Base-by-base conservation (phyloP, 768 basidiomycete genomes). In the Pisolithus marmoratus region DNA sequence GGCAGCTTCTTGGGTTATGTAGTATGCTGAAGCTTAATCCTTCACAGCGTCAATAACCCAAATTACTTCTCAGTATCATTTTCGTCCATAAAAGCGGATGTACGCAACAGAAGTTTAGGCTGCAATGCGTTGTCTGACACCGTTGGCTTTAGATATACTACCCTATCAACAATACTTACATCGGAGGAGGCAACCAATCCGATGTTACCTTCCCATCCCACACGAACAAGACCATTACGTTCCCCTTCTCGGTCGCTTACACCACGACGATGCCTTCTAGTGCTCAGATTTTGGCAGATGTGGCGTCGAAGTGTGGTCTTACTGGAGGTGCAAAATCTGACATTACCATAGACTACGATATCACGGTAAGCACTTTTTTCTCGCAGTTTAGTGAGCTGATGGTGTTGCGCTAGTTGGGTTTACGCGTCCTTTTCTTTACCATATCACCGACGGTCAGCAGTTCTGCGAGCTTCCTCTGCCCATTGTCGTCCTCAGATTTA, bases 41-140 rank as follows among this genome's bases (percentile, higher is more conserved):
- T 50, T 5, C 26, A 50, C 58, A 92, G 89, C 26, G 85, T 91
- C 50, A 71, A 72, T 62, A 93, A 93, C 60, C 90, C 90, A 26
- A 92, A 92, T 64, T 90, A 81, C 68, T 90, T 93, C 62, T 67
- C 77, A 8, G 84, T 87, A 9, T 75, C 74, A 19, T 77, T 93
- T 65, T 76, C 77, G 49, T 76, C 77, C 51, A 79, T 93, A 56
- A 72, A 77, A 41, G 84, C 83, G 4, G 67, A 84, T 38, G 85
- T 85, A 65, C 48, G 64, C 40, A 23, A 27, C 38, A 36, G 17
- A 20, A 19, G 7, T 67, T 54, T 0, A 19, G 45, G 8, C 23
- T 8, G 38, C 2, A 40, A 20, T 23, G 37, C n/a, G 6, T 45
- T 29, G 49, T 27, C 38, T 61, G 38, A 58, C 52, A 34, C 15